These are phyloP conservation scores for Vitrella brassicaformis DNA, from an alignment of 73 alveolate genomes.

Conservation along the genomic window DNA sequence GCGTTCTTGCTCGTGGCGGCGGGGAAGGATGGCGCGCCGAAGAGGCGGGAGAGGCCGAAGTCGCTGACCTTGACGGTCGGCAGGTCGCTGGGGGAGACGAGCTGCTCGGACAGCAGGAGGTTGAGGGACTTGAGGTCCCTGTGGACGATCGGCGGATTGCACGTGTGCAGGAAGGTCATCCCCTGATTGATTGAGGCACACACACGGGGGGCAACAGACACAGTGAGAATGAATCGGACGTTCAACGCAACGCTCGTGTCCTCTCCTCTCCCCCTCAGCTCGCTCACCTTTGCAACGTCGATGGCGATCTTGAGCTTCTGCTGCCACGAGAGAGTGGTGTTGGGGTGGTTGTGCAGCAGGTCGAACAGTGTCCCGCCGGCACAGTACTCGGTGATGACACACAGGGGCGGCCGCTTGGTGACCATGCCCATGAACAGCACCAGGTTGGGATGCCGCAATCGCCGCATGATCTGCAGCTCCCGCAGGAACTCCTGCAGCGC, in stretches of 20 bases:
- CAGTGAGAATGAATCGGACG: too few relatives aligned
- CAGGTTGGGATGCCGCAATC: background rate
- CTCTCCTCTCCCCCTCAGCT: too few relatives aligned
- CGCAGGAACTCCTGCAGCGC: background rate
- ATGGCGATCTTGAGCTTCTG: slow-evolving; percentile 54
- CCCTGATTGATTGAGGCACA: too few relatives aligned
- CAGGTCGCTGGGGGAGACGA: background rate
- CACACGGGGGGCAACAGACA: too few relatives aligned
- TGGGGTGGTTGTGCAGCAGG: slow-evolving; percentile 41
- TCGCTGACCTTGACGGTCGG: slow-evolving; percentile 36
- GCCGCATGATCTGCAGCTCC: background rate
- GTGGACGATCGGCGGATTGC: slow-evolving; percentile 63
- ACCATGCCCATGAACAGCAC: background rate
- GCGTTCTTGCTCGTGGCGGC: too few relatives aligned
- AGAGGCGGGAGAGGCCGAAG: slow-evolving; percentile 12
- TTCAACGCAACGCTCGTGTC: too few relatives aligned
- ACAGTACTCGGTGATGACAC: slow-evolving; percentile 62
- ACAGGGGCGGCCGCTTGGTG: background rate
- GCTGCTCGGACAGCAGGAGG: slow-evolving; percentile 30
- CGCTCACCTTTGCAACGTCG: slow-evolving; percentile 71
- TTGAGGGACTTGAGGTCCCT: slow-evolving; percentile 74
- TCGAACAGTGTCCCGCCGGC: slow-evolving; percentile 66
- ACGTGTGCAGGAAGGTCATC: slow-evolving; percentile 56
- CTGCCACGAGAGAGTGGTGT: slow-evolving; percentile 37
- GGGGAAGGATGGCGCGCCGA: too few relatives aligned